phyloP scores from a whole-genome alignment of 2,329 filamentous ascomycete genomes.

The Purpureocillium lavendulum region DNA sequence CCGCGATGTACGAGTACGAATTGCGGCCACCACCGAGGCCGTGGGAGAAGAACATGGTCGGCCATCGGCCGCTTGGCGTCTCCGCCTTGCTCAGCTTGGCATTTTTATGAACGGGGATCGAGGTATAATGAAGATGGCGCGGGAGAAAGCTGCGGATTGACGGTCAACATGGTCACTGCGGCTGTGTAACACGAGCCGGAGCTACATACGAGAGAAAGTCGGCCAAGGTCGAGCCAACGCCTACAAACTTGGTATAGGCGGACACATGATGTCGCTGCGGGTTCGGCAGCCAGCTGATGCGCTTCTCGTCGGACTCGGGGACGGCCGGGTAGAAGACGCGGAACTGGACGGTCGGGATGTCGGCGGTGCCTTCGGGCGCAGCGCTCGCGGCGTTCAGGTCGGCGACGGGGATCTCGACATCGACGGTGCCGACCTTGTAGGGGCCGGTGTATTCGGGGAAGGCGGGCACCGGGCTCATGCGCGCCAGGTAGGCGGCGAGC shows the following conservation, averaged over 20 bases:
- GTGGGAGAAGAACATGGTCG: constrained; percentile 79
- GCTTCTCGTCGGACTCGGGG: constrained; percentile 41
- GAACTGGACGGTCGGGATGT: constrained; percentile 67
- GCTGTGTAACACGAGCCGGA: background rate
- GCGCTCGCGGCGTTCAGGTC: constrained; percentile 47
- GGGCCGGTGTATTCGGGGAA: constrained; percentile 73
- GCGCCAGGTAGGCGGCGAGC: constrained; percentile 40
- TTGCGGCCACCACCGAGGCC: constrained; percentile 75
- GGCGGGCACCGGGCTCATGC: constrained; percentile 58
- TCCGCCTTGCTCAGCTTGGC: constrained; percentile 50
- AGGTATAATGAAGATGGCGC: constrained; percentile 63
- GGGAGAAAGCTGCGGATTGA: constrained; percentile 48
- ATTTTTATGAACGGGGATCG: constrained; percentile 65
- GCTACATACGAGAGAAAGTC: constrained; percentile 49
- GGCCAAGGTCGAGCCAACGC: constrained; percentile 49
- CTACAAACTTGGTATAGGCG: constrained; percentile 70
- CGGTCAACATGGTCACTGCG: background rate
- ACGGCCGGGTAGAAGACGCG: constrained; percentile 73
- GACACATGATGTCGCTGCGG: constrained; percentile 68
- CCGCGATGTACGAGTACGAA: constrained; percentile 75
- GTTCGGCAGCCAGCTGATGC: constrained; percentile 67
- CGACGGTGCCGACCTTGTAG: constrained; percentile 69
- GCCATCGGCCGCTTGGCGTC: constrained; percentile 52
- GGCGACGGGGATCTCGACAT: constrained; percentile 68
- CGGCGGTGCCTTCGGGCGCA: constrained; percentile 41